phyloP scores from a whole-genome alignment of 768 basidiomycete genomes.

The Dictyophora rubrovolvata region DNA sequence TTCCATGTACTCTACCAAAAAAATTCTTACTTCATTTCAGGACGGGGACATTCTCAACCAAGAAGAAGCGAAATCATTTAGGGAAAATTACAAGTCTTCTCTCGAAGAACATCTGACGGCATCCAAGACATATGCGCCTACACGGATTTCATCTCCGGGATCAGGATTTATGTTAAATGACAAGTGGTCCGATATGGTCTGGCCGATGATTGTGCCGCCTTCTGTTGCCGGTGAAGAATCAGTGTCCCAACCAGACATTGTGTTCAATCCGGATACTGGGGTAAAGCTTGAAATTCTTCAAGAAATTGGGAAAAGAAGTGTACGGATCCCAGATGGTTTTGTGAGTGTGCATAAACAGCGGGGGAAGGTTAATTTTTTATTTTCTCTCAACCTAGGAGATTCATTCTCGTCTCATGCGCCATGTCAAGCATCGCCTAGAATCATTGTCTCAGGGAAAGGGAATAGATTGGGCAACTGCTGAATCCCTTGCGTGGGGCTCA shows the following conservation, averaged over 20 bases:
- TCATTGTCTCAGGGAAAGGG: slow-evolving; percentile 59
- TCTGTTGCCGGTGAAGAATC: slow-evolving; percentile 20
- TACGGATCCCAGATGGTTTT: slow-evolving; percentile 46
- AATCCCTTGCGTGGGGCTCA: slow-evolving; percentile 84
- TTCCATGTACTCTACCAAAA: neutral
- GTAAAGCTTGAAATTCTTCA: slow-evolving; percentile 41
- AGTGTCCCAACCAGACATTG: slow-evolving; percentile 35
- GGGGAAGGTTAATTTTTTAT: no score
- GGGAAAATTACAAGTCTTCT: slow-evolving; percentile 46
- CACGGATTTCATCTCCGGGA: slow-evolving; percentile 6
- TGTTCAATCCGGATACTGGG: slow-evolving; percentile 56
- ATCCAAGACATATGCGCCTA: slow-evolving; percentile 37
- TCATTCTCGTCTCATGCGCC: slow-evolving; percentile 67
- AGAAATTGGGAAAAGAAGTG: slow-evolving; percentile 58
- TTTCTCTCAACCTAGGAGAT: slow-evolving; percentile 42
- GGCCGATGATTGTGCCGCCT: no score
- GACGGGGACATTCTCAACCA: slow-evolving; percentile 42
- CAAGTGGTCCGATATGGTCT: slow-evolving; percentile 56
- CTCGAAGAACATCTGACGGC: slow-evolving; percentile 54
- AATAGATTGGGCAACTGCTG: slow-evolving; percentile 84
- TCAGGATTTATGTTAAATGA: slow-evolving; percentile 44
- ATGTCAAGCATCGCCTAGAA: slow-evolving; percentile 67
- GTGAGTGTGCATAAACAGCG: slow-evolving; percentile 31
- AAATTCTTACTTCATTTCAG: slow-evolving; percentile 20
- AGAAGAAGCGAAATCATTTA: slow-evolving; percentile 39